phyloP scores from a whole-genome alignment of 192 early-diverging fungal species.

The Rhizophagus sp. region DNA sequence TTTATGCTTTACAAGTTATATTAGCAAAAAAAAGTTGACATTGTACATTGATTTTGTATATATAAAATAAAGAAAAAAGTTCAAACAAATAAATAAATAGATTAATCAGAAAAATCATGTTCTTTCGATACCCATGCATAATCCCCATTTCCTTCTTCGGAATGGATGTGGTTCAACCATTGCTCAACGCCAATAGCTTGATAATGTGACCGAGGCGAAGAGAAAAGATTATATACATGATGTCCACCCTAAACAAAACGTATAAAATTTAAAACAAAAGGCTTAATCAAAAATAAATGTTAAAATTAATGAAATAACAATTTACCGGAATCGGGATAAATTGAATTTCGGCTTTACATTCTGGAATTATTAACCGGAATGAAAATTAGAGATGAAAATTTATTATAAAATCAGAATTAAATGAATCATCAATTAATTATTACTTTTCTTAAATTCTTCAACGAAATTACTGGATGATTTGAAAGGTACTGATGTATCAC shows the following conservation, averaged over 20 bases:
- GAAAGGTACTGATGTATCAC: constrained; percentile 40
- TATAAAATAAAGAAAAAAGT: neutral
- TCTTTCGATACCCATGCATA: neutral
- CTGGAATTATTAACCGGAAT: neutral
- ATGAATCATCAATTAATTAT: neutral
- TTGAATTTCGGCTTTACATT: constrained; percentile 14
- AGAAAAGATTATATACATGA: constrained; percentile 43
- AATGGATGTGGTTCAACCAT: constrained; percentile 37
- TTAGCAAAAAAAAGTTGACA: neutral
- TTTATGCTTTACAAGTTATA: neutral
- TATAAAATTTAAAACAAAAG: constrained; percentile 28
- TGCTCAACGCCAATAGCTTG: constrained; percentile 34
- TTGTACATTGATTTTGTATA: neutral
- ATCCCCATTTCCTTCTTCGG: neutral
- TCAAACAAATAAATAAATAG: neutral
- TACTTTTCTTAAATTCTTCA: constrained; percentile 37
- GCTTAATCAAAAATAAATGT: neutral
- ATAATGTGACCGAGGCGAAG: constrained; percentile 45
- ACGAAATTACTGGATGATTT: constrained; percentile 38
- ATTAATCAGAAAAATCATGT: neutral
- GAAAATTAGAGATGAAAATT: neutral
- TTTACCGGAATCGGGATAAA: constrained; percentile 17
- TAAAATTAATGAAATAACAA: neutral
- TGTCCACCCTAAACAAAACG: constrained; percentile 41
- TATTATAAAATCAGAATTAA: neutral